phyloP scores from a whole-genome alignment of 257 asterid species.

The Penstemon eatonii region DNA sequence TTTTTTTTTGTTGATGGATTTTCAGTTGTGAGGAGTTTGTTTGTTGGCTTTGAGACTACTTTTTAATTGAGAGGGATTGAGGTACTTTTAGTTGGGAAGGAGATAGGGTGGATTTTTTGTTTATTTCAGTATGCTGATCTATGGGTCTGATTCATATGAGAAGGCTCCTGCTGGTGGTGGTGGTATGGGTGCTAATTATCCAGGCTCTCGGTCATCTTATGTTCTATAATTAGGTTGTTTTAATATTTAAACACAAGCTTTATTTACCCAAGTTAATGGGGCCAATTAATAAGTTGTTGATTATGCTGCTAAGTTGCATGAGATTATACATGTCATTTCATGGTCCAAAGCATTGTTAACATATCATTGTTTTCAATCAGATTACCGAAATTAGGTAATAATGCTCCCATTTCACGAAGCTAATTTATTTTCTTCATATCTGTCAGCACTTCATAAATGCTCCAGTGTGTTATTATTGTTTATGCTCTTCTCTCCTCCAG shows the following conservation, averaged over 20 bases:
- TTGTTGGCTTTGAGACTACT: conserved; percentile 7
- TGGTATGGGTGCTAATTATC: conserved; percentile 13
- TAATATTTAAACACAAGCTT: neutral
- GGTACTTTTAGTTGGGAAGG: conserved; percentile 8
- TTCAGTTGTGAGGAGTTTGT: conserved; percentile 19
- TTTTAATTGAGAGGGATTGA: conserved; percentile 7
- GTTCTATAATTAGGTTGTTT: neutral
- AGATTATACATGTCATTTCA: neutral
- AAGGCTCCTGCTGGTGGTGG: conserved; percentile 30
- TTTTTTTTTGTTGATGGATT: conserved; percentile 17
- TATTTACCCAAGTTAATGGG: neutral
- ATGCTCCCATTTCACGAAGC: neutral
- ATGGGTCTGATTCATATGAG: conserved; percentile 41
- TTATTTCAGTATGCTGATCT: conserved; percentile 31
- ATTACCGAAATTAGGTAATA: neutral
- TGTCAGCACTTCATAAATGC: neutral
- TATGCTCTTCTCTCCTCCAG: conserved; percentile 38
- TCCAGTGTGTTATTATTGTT: neutral
- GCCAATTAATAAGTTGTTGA: neutral
- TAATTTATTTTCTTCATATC: neutral
- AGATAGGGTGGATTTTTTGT: conserved; percentile 15
- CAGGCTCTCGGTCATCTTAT: conserved; percentile 30
- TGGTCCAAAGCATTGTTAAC: neutral
- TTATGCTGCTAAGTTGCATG: conserved; percentile 13
- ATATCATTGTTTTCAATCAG: neutral